A percentile compares a stretch with the other conserved stretches of the same genome.
Conservation (phyloP, 116 monocot genomes). For the Papilionanthe hybrid region DNA sequence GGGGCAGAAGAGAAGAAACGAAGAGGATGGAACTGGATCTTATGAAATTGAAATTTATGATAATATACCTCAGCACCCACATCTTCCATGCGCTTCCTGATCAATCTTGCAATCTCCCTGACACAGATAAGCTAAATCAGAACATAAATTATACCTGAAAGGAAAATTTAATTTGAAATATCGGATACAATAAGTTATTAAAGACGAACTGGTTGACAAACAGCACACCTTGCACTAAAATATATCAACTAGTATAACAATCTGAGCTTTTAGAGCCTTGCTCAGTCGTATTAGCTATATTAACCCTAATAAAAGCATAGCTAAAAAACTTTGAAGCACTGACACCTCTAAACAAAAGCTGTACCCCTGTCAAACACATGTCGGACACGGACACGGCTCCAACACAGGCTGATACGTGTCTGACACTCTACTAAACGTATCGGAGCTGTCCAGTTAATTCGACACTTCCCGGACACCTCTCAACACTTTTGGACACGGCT, state of each 20-base stretch:
- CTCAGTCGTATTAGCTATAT: neutral
- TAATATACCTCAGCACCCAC: constrained; percentile 78
- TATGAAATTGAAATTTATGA: constrained; percentile 50
- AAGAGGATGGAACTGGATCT: constrained; percentile 42
- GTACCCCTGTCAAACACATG: too few species aligned
- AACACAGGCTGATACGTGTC: too few species aligned
- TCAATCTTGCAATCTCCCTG: constrained; percentile 61
- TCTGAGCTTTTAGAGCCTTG: neutral
- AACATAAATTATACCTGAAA: neutral
- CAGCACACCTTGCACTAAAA: neutral
- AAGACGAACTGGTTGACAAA: neutral
- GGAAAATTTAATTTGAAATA: neutral
- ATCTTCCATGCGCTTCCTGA: constrained; percentile 46
- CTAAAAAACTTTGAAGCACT: neutral
- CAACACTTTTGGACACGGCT: too few species aligned
- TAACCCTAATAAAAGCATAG: neutral
- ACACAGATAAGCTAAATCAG: constrained; percentile 2
- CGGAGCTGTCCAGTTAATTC: too few species aligned
- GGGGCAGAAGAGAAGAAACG: constrained; percentile 57
- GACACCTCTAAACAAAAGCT: too few species aligned
- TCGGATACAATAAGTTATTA: neutral
- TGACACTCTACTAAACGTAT: too few species aligned
- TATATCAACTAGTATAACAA: neutral
- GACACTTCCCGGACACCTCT: too few species aligned
- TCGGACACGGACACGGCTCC: too few species aligned